A percentile compares a stretch with the other conserved stretches of the same genome.
phyloP scores from a whole-genome alignment of 768 basidiomycete species.

The Tricholoma furcatifolium region DNA sequence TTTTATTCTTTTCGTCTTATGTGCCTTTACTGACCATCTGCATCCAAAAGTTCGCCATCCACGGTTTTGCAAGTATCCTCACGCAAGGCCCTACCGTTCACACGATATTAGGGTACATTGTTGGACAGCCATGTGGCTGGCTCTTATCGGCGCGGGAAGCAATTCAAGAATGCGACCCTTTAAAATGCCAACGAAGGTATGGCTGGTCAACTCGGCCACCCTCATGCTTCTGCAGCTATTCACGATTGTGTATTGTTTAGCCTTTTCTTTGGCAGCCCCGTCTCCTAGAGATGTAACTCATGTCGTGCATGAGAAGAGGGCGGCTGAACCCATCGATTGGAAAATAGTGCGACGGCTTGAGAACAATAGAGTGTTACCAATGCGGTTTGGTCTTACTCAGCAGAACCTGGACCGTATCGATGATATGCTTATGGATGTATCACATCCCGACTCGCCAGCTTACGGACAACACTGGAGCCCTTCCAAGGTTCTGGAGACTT shows the following conservation, averaged over 20 bases:
- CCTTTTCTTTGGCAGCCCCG: constrained; percentile 18
- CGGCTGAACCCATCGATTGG: constrained; percentile 28
- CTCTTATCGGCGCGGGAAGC: neutral
- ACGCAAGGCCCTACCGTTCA: neutral
- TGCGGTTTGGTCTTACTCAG: constrained; percentile 50
- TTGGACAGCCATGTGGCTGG: neutral
- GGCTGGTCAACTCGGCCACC: neutral
- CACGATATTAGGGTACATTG: neutral
- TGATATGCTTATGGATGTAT: constrained; percentile 43
- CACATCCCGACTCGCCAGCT: constrained; percentile 47
- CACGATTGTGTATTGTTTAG: constrained; percentile 7
- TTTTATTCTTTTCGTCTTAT: too few species aligned
- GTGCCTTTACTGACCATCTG: too few species aligned
- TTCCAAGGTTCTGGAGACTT: constrained; percentile 40
- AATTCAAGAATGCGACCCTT: too few species aligned
- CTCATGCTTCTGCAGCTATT: constrained; percentile 8
- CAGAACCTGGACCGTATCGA: constrained; percentile 44
- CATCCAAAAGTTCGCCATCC: too few species aligned
- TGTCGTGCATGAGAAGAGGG: constrained; percentile 28
- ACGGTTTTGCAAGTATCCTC: too few species aligned
- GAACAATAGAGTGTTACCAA: constrained; percentile 33
- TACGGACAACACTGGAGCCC: constrained; percentile 53
- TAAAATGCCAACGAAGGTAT: neutral
- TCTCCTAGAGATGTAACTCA: constrained; percentile 22
- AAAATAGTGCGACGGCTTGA: constrained; percentile 20